Evolutionary conservation across 371 early-diverging fungal genomes (phyloP).

Genomic region (Umbelopsis sp.): DNA sequence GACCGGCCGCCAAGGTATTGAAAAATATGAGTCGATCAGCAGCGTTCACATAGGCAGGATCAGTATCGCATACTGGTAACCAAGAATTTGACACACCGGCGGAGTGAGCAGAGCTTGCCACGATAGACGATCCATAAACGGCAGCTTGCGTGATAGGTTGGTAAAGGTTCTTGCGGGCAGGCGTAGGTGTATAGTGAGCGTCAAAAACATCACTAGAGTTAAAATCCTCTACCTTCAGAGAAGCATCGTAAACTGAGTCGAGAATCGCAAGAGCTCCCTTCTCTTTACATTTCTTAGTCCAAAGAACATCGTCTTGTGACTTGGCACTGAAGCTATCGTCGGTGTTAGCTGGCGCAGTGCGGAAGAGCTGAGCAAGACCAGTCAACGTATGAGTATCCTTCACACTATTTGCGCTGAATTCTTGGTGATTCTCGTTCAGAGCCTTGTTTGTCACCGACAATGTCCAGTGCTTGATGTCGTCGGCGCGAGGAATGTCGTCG

Average conservation of each 20-base stretch:
- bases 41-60: conserved; percentile 18
- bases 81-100: conserved; percentile 1
- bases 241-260: conserved; percentile 17
- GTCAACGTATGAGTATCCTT: not conserved
- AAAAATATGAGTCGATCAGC: conserved; percentile 25
- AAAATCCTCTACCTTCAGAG: conserved; percentile 11
- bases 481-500: not conserved
- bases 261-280: conserved; percentile 19
- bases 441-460: conserved; percentile 1
- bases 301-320: not conserved
- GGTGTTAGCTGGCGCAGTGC: not conserved
- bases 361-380: conserved; percentile 14
- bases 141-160: conserved; percentile 13
- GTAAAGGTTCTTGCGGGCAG: not conserved
- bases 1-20: conserved; percentile 26
- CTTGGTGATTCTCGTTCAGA: conserved; percentile 10
- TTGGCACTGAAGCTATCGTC: not conserved
- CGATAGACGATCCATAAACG: conserved; percentile 14
- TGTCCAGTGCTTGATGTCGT: conserved; percentile 18
- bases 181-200: conserved; percentile 14
- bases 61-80: conserved; percentile 11
- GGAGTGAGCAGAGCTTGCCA: not conserved
- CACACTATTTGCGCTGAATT: not conserved
- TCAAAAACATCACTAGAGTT: not conserved
- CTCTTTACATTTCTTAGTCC: conserved; percentile 7